Evolutionary conservation across 192 early-diverging fungal genomes (phyloP).

Genomic region (Spizellomyces sp.): DNA sequence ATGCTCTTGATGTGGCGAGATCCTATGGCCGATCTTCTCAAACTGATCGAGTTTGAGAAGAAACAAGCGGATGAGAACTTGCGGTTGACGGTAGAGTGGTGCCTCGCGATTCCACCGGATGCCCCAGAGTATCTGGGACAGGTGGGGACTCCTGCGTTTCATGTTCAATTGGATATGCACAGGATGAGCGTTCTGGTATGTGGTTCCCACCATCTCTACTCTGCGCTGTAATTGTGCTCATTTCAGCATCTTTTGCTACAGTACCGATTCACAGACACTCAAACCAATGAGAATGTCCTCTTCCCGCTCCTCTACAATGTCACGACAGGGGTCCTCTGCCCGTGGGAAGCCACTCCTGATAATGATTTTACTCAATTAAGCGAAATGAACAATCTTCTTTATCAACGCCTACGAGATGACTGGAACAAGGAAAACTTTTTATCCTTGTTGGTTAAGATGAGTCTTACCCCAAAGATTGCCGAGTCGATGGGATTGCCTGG

Average conservation of each 20-base stretch:
- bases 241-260: neutral
- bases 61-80: conserved; percentile 2
- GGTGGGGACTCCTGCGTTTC: neutral
- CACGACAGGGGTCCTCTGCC: conserved; percentile 16
- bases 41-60: conserved; percentile 2
- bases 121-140: conserved; percentile 15
- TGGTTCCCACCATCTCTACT: neutral
- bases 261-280: conserved; percentile 11
- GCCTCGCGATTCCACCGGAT: conserved; percentile 15
- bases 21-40: neutral
- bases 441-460: neutral
- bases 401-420: conserved; percentile 2
- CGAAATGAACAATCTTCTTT: conserved; percentile 23
- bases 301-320: conserved; percentile 26
- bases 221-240: neutral
- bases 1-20: conserved; percentile 6
- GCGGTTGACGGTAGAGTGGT: conserved; percentile 17
- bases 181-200: conserved; percentile 23
- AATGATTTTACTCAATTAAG: conserved; percentile 20
- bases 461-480: neutral
- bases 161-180: conserved; percentile 4
- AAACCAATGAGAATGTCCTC: neutral
- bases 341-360: conserved; percentile 9
- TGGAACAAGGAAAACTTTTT: conserved; percentile 9
- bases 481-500: neutral